Base-by-base conservation (phyloP, 2,329 filamentous ascomycete genomes). In the Paraphoma sp. region DNA sequence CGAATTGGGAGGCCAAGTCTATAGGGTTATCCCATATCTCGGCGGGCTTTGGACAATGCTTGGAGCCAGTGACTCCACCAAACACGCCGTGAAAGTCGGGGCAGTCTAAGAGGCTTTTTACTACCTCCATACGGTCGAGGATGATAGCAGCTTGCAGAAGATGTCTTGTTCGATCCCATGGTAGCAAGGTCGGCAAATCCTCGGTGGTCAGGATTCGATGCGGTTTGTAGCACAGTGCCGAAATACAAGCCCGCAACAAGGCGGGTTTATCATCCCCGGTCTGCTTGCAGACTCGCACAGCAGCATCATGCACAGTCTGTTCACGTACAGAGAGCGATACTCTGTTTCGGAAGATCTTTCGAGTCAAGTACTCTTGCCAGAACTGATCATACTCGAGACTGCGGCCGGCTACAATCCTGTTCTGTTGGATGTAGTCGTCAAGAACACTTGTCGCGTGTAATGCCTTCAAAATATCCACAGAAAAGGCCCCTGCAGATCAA, bases 331-430 rank as follows among this genome's bases (percentile, higher is more conserved):
- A 4, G 40, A 11, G 14, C 29, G 18, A 40, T 17, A 12, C 31
- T 41, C 48, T 49, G 36, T 23, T 47, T 23, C 6, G 44, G 17
- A 53, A 48, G 30, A 56, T 44, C 40, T 38, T 48, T 6, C 23
- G 41, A 8, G 50, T 56, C 6, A 56, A 40, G 12, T 49, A 56
- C 10, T 36, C 16, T 14, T 53, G 54, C 54, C 49, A 53, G 51
- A 56, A 56, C 10, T 51, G 17, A 14, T 44, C 40, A 12, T 45
- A 43, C 11, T 53, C 45, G 11, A 38, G 40, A 14, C 33, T 36
- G 9, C 33, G 10, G 14, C 14, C 3, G 14, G 33, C 33, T 14
- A 3, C 2, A 10, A 36, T 36, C 33, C 7, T 36, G 9, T 14
- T 14, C 14, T 36, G 33, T 14, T 36, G 3, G 33, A 36, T 36